A percentile compares a stretch with the other conserved stretches of the same genome.
Conservation (phyloP, 805 yeast genomes). For the Barnettozyma pratensis region DNA sequence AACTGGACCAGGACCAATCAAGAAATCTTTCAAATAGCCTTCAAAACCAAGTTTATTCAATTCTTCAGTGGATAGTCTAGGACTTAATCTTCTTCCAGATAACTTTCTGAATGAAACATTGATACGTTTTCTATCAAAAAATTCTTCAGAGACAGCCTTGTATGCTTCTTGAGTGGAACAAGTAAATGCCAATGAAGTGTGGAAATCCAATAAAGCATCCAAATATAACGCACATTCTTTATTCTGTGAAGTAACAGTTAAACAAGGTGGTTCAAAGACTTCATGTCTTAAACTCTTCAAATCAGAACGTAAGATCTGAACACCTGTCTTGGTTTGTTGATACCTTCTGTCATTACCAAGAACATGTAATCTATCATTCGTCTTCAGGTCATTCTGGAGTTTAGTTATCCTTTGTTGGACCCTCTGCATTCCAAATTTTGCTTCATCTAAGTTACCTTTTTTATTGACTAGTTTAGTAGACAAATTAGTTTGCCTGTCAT, state of each 20-base stretch:
- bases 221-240: slow-evolving; percentile 46
- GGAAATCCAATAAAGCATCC: slow-evolving; percentile 49
- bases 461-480: slow-evolving; percentile 39
- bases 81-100: slow-evolving; percentile 16
- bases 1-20: slow-evolving; percentile 70
- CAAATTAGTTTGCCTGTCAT: slow-evolving; percentile 23
- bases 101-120: slow-evolving; percentile 57
- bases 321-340: slow-evolving; percentile 29
- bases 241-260: slow-evolving; percentile 54
- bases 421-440: slow-evolving; percentile 29
- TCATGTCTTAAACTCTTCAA: slow-evolving; percentile 30
- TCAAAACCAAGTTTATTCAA: slow-evolving; percentile 63
- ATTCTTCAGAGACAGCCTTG: slow-evolving; percentile 34
- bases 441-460: slow-evolving; percentile 35
- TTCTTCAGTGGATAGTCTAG: slow-evolving; percentile 27
- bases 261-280: slow-evolving; percentile 71
- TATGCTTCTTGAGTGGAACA: slow-evolving; percentile 50
- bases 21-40: slow-evolving; percentile 66
- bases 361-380: slow-evolving; percentile 48
- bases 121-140: slow-evolving; percentile 32
- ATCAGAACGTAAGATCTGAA: slow-evolving; percentile 37
- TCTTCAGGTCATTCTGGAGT: slow-evolving; percentile 33
- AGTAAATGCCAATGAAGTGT: slow-evolving; percentile 58
- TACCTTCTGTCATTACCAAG: slow-evolving; percentile 24
- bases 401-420: slow-evolving; percentile 27